Evolutionary conservation across 768 basidiomycete genomes (phyloP).

Genomic region (Mrakia frigida): DNA sequence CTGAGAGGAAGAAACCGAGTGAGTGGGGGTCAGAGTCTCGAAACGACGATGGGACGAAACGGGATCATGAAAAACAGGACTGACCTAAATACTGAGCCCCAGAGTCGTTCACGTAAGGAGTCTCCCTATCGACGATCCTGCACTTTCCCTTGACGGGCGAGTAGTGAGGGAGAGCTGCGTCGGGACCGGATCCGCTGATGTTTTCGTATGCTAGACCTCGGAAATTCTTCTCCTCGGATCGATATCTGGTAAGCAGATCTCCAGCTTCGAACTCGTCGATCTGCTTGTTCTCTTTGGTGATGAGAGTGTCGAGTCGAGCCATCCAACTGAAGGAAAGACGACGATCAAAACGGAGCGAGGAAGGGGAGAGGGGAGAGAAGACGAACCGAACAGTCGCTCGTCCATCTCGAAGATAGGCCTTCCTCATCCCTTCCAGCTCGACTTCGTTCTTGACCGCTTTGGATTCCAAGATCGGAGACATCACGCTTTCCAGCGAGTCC

Average conservation of each 20-base stretch:
- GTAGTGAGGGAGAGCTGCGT: conserved; percentile 94
- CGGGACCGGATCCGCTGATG: conserved; percentile 81
- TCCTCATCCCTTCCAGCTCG: conserved; percentile 74
- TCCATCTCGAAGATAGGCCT: conserved; percentile 86
- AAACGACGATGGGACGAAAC: background rate
- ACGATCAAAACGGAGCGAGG: background rate
- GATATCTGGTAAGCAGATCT: conserved; percentile 54
- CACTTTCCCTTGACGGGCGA: conserved; percentile 64
- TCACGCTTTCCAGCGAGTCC: conserved; percentile 48
- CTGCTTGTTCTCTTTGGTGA: conserved; percentile 60
- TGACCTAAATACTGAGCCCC: conserved; percentile 53
- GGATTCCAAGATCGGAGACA: conserved; percentile 65
- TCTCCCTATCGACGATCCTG: conserved; percentile 66
- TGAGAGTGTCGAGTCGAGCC: conserved; percentile 81
- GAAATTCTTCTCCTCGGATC: conserved; percentile 40
- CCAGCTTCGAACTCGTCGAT: conserved; percentile 89
- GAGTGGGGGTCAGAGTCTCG: conserved; percentile 48
- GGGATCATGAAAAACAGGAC: background rate
- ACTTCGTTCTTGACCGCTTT: conserved; percentile 83
- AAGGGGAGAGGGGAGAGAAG: background rate
- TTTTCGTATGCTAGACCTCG: conserved; percentile 37
- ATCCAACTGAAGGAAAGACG: conserved; percentile 53
- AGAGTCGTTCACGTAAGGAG: conserved; percentile 85
- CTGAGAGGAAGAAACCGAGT: conserved; percentile 48
- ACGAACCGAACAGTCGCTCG: conserved; percentile 51